A percentile compares a stretch with the other conserved stretches of the same genome.
Evolutionary conservation across 202 grass and related monocot genomes (phyloP).

Genomic region (Digitaria exilis): DNA sequence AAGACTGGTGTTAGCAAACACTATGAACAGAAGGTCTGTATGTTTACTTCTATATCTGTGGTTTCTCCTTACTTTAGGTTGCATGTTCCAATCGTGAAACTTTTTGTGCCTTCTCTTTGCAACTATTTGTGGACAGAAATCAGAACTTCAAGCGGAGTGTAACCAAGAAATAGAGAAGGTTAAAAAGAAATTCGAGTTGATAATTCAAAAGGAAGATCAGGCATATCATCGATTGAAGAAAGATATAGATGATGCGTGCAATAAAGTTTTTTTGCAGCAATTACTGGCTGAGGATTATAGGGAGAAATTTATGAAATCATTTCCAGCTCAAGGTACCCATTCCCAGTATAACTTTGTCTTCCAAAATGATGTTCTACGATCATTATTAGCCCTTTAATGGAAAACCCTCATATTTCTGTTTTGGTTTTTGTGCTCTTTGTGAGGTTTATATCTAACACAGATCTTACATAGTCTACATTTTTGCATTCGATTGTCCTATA

Average conservation of each 20-base stretch:
- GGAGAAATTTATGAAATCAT: constrained; percentile 28
- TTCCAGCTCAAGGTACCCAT: constrained; percentile 39
- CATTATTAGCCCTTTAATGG: constrained; percentile 14
- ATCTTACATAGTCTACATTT: constrained; percentile 12
- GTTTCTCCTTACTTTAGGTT: constrained; percentile 20
- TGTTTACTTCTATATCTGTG: constrained; percentile 25
- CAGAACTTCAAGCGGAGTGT: constrained; percentile 40
- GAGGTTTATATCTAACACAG: constrained; percentile 12
- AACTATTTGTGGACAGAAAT: constrained; percentile 57
- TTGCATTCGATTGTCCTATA: constrained; percentile 9
- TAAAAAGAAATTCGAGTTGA: constrained; percentile 54
- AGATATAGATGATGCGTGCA: constrained; percentile 38
- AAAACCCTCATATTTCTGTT: constrained; percentile 26
- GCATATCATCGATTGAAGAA: constrained; percentile 21
- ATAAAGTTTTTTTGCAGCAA: constrained; percentile 59
- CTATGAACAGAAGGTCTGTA: constrained; percentile 53
- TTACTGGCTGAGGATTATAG: constrained; percentile 66
- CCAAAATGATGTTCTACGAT: constrained; percentile 22
- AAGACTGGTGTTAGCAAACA: constrained; percentile 22
- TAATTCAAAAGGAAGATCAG: constrained; percentile 53
- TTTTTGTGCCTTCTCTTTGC: constrained; percentile 16
- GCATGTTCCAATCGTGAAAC: constrained; percentile 15
- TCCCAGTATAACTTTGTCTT: constrained; percentile 9
- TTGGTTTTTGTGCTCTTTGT: neutral
- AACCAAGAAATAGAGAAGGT: constrained; percentile 68